phyloP scores from a whole-genome alignment of 176 grass and related monocot genomes.

The Canna indica region DNA sequence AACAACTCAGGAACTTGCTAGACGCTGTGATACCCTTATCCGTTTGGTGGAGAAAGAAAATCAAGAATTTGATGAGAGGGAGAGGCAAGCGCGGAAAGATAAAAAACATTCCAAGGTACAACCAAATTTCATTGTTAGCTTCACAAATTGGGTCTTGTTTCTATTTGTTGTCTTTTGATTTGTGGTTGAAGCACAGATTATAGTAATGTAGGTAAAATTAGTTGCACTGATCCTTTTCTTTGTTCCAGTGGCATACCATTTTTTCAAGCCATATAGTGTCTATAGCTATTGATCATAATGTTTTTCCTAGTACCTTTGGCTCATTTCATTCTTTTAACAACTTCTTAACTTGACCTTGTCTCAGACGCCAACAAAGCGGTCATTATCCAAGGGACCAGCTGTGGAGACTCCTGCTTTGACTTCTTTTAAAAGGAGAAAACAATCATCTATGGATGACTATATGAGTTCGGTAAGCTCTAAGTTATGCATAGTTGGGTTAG shows the following conservation, averaged over 20 bases:
- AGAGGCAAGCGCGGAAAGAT: slow-evolving; percentile 88
- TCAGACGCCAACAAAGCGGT: slow-evolving; percentile 61
- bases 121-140: not conserved
- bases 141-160: not conserved
- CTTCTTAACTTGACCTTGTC: not conserved
- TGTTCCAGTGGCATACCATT: not conserved
- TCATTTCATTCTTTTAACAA: not conserved
- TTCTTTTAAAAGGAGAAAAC: slow-evolving; percentile 55
- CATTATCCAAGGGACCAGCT: slow-evolving; percentile 35
- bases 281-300: not conserved
- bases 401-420: slow-evolving; percentile 42
- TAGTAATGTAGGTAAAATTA: not conserved
- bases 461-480: slow-evolving; percentile 38
- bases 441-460: slow-evolving; percentile 77
- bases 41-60: slow-evolving; percentile 96
- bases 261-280: not conserved
- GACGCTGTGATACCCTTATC: slow-evolving; percentile 92
- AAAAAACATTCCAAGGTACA: slow-evolving; percentile 82
- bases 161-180: not conserved
- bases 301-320: not conserved
- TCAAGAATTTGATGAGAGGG: slow-evolving; percentile 89
- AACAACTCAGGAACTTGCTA: slow-evolving; percentile 84
- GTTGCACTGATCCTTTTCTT: not conserved
- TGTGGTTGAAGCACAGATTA: not conserved
- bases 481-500: not conserved